Conservation (phyloP, 805 yeast species). For the Nakazawaea molendinolei region DNA sequence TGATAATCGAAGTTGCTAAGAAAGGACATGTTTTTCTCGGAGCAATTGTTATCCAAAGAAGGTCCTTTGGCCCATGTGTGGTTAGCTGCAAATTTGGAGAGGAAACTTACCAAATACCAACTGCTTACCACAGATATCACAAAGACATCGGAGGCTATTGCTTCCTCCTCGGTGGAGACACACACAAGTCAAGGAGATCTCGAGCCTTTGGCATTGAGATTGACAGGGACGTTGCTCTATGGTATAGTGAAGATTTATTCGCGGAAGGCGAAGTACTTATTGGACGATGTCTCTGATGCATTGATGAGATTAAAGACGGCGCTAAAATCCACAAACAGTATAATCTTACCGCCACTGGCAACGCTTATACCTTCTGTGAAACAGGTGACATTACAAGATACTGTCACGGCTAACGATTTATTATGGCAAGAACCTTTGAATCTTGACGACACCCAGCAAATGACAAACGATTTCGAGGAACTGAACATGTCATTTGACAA, state of each 20-base stretch:
- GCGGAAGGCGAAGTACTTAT: slow-evolving; percentile 72
- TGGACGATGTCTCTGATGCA: slow-evolving; percentile 80
- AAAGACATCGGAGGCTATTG: slow-evolving; percentile 61
- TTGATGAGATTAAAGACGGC: slow-evolving; percentile 63
- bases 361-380: slow-evolving; percentile 56
- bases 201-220: slow-evolving; percentile 67
- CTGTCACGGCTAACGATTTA: slow-evolving; percentile 72
- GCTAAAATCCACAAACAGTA: slow-evolving; percentile 42
- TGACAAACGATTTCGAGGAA: slow-evolving; percentile 10
- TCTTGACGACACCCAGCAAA: slow-evolving; percentile 26
- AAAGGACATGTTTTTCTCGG: slow-evolving; percentile 39
- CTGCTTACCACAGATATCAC: slow-evolving; percentile 64
- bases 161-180: slow-evolving; percentile 28
- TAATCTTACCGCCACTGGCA: slow-evolving; percentile 52
- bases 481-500: slow-evolving; percentile 31
- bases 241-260: slow-evolving; percentile 88
- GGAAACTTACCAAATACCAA: slow-evolving; percentile 66
- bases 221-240: slow-evolving; percentile 78
- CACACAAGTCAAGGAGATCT: slow-evolving; percentile 16
- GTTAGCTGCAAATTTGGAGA: slow-evolving; percentile 88
- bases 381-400: slow-evolving; percentile 62
- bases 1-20: no score
- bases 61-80: slow-evolving; percentile 89
- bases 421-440: slow-evolving; percentile 56
- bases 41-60: slow-evolving; percentile 50